Conservation (phyloP, 1,139 yeast genomes). For the Spathaspora sp. region DNA sequence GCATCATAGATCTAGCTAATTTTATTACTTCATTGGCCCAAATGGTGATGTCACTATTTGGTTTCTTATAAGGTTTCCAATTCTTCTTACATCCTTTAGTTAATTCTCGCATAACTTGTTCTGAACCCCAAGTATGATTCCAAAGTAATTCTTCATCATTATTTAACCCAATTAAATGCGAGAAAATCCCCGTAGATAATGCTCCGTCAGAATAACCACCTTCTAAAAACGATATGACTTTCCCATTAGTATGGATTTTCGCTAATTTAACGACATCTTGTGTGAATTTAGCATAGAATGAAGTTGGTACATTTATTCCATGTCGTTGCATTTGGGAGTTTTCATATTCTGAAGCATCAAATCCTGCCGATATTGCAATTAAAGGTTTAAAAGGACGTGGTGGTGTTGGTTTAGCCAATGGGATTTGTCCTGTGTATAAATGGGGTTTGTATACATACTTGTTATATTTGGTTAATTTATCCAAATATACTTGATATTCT, state of each 20-base stretch:
- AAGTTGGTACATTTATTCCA: constrained; percentile 79
- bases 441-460: constrained; percentile 33
- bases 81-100: constrained; percentile 67
- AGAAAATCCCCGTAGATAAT: constrained; percentile 72
- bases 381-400: constrained; percentile 67
- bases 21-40: constrained; percentile 73
- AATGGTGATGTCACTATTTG: constrained; percentile 44
- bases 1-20: constrained; percentile 70
- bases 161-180: constrained; percentile 68
- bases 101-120: constrained; percentile 63
- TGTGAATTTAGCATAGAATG: constrained; percentile 73
- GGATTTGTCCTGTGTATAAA: constrained; percentile 16
- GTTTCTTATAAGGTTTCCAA: constrained; percentile 60
- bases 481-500: constrained; percentile 33
- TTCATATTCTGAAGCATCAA: constrained; percentile 86
- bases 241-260: constrained; percentile 58
- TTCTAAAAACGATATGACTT: constrained; percentile 69
- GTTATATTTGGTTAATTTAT: constrained; percentile 26
- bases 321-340: constrained; percentile 85
- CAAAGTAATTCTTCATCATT: constrained; percentile 49
- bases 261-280: constrained; percentile 70
- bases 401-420: constrained; percentile 29
- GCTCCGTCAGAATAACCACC: constrained; percentile 92
- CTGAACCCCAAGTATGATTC: constrained; percentile 65
- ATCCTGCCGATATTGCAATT: constrained; percentile 78